These are phyloP conservation scores for Lactifluus piperatus DNA, from an alignment of 768 basidiomycete genomes.

Conservation along the genomic window DNA sequence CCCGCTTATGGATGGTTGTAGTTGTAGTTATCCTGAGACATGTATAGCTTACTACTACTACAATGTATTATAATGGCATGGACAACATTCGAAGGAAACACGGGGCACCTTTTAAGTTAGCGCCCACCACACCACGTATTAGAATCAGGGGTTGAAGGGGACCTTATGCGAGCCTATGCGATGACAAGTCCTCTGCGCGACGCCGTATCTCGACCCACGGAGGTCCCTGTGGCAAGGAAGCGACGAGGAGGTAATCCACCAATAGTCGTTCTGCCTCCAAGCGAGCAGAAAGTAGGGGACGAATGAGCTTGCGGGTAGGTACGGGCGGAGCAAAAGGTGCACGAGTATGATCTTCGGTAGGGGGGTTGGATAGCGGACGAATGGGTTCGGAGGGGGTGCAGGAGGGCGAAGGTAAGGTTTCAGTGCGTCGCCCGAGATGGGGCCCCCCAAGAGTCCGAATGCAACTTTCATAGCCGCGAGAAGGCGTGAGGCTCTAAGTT, in stretches of 20 bases:
- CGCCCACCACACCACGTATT: not conserved
- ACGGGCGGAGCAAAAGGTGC: not conserved
- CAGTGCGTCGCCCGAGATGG: conserved; percentile 23
- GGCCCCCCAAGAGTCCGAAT: conserved; percentile 28
- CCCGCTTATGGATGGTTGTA: too few species aligned
- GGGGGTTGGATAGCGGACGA: conserved; percentile 27
- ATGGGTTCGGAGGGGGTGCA: conserved; percentile 35
- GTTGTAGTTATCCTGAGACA: not conserved
- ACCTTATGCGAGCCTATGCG: not conserved
- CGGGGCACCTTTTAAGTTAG: not conserved
- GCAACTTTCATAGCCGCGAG: conserved; percentile 33
- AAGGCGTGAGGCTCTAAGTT: conserved; percentile 28
- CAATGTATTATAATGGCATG: not conserved
- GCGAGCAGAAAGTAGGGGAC: not conserved
- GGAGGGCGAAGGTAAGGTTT: conserved; percentile 32
- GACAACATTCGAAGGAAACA: not conserved
- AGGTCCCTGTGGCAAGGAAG: not conserved
- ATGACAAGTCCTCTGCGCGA: not conserved
- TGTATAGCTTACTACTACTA: not conserved
- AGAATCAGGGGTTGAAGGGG: not conserved
- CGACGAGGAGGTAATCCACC: not conserved
- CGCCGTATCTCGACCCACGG: not conserved
- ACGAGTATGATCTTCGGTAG: conserved; percentile 1
- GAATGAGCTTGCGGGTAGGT: not conserved
- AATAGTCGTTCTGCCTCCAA: not conserved